Conservation (phyloP, 495 filamentous ascomycete species). For the Wilcoxina mikolae region DNA sequence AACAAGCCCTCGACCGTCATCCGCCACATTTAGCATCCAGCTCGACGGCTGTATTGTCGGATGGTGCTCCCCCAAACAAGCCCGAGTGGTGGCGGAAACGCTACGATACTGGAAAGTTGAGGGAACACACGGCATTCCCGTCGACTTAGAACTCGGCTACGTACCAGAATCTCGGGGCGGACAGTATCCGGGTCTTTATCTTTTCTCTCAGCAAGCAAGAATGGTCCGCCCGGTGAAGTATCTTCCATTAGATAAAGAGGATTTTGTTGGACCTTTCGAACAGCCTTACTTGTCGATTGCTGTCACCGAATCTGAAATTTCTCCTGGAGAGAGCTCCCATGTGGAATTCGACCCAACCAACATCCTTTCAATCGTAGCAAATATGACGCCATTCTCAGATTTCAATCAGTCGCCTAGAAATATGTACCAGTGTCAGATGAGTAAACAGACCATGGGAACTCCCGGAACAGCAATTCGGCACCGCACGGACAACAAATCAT, state of each 20-base stretch:
- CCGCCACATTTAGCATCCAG: slow-evolving; percentile 73
- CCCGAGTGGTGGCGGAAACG: slow-evolving; percentile 61
- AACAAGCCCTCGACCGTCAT: slow-evolving; percentile 55
- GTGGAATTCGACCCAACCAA: slow-evolving; percentile 92
- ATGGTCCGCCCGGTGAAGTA: slow-evolving; percentile 91
- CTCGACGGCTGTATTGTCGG: slow-evolving; percentile 81
- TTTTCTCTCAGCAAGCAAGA: slow-evolving; percentile 68
- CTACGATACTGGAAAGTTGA: slow-evolving; percentile 92
- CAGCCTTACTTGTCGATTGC: slow-evolving; percentile 98
- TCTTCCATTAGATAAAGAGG: slow-evolving; percentile 64
- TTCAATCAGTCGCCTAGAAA: slow-evolving; percentile 98
- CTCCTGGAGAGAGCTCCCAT: slow-evolving; percentile 76
- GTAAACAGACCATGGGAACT: slow-evolving; percentile 97
- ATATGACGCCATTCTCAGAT: slow-evolving; percentile 97
- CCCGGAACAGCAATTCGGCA: slow-evolving; percentile 73
- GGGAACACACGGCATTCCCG: slow-evolving; percentile 67
- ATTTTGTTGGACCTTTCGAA: slow-evolving; percentile 83
- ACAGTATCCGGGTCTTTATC: slow-evolving; percentile 90
- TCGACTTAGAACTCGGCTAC: slow-evolving; percentile 79
- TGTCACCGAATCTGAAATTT: slow-evolving; percentile 65
- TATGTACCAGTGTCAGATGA: slow-evolving; percentile 99
- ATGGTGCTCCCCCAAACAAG: slow-evolving; percentile 73
- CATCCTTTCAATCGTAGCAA: slow-evolving; percentile 92
- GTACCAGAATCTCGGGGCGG: slow-evolving; percentile 73
- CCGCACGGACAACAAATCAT: slow-evolving; percentile 93